Evolutionary conservation across 2,329 filamentous ascomycete species (phyloP).

Genomic region (Stenocarpella maydis): DNA sequence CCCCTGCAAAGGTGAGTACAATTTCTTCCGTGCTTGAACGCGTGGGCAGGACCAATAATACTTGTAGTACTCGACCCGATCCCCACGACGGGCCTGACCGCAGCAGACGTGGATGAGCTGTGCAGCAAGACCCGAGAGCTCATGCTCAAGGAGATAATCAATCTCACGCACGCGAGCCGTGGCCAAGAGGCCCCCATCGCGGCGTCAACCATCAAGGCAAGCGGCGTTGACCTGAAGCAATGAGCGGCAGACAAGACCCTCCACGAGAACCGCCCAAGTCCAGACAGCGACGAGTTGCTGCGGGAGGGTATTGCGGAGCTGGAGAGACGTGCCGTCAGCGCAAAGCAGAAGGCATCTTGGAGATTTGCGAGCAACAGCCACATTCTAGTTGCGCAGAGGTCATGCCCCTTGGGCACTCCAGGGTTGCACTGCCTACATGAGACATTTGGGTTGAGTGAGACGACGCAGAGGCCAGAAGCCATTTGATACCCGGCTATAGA

Average conservation of each 20-base stretch:
- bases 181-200: slow-evolving; percentile 43
- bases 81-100: slow-evolving; percentile 73
- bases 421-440: neutral
- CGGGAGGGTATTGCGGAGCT: neutral
- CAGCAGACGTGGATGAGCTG: slow-evolving; percentile 81
- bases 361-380: neutral
- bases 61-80: slow-evolving; percentile 81
- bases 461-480: slow-evolving; percentile 23
- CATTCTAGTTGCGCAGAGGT: neutral
- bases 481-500: slow-evolving; percentile 36
- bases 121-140: slow-evolving; percentile 72
- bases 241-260: slow-evolving; percentile 13
- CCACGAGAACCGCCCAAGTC: neutral
- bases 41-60: neutral
- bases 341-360: neutral
- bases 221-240: slow-evolving; percentile 35
- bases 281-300: neutral
- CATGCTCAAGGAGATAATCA: slow-evolving; percentile 75
- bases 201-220: slow-evolving; percentile 33
- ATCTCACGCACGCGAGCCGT: slow-evolving; percentile 60
- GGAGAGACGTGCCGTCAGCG: neutral
- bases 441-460: neutral
- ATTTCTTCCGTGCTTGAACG: neutral
- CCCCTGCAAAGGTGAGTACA: slow-evolving; percentile 73
- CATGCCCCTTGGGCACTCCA: neutral